Base-by-base conservation (phyloP, 2,329 filamentous ascomycete genomes). In the Onygena corvina region DNA sequence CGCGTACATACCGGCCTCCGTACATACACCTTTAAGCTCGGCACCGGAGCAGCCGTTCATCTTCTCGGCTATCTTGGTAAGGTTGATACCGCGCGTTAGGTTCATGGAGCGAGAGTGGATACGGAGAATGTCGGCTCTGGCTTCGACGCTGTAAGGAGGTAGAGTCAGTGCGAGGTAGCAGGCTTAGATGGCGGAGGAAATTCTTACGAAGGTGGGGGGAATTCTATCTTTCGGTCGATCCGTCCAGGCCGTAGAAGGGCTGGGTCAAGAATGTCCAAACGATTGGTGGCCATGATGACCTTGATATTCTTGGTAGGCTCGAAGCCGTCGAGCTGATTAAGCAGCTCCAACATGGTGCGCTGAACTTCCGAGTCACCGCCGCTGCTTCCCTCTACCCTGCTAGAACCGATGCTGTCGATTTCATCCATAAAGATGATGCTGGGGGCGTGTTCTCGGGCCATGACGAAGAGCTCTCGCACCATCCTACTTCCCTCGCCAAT, bases 361-460 rank as follows among this genome's bases (percentile, higher is more conserved):
- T 98, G 92, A 48, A 98, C 92, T 70, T 98, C 92, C 1, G 89
- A 95, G 65, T 98, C 92, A 62, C 92, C 92, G 48, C 89, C 89
- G 16, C 86, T 93, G 51, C 86, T 93, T 21, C 90, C 90, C 66
- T 98, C 92, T 48, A 98, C 90, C 70, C 92, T 86, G 53, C 88
- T 94, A 29, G 89, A 95, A 56, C 92, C 92, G 69, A 98, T 98
- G 59, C 86, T 94, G 74, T 98, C 92, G 68, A 98, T 96, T 70
- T 98, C 92, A 68, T 98, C 92, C 92, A 98, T 98, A 76, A 98
- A 98, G 70, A 98, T 98, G 71, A 98, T 98, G 58, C 86, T 94
- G 18, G 92, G 92, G 1, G 92, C 92, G 61, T 98, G 92, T 67
- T 98, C 92, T 69, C 92, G 80, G 23, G 92, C 92, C 92, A 98